phyloP scores from a whole-genome alignment of 2,329 filamentous ascomycete genomes.

The Penicillium sp. region DNA sequence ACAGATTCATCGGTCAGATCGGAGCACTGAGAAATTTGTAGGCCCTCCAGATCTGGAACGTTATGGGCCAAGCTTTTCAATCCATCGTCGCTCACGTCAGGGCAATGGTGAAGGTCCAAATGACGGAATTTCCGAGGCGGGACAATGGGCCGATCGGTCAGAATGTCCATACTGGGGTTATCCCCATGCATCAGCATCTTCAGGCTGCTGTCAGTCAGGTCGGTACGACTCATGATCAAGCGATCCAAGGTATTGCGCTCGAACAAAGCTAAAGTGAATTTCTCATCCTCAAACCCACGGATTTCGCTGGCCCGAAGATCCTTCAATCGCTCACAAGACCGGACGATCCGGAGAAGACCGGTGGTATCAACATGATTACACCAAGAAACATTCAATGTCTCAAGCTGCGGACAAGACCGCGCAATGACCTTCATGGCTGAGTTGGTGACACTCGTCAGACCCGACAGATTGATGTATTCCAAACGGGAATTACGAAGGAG shows the following conservation, averaged over 20 bases:
- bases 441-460: conserved; percentile 66
- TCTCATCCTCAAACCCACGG: conserved; percentile 63
- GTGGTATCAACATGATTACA: conserved; percentile 74
- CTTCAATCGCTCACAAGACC: conserved; percentile 61
- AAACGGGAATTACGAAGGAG: conserved; percentile 69
- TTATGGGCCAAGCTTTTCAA: conserved; percentile 64
- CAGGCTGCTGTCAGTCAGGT: conserved; percentile 66
- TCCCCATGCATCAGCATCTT: conserved; percentile 65
- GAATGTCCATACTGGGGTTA: conserved; percentile 67
- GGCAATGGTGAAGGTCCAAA: conserved; percentile 74
- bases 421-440: conserved; percentile 78
- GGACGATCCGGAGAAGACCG: conserved; percentile 63
- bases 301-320: conserved; percentile 79
- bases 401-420: conserved; percentile 68
- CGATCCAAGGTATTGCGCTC: conserved; percentile 70
- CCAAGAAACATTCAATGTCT: conserved; percentile 84
- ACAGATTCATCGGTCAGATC: conserved; percentile 65
- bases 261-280: conserved; percentile 67
- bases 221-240: conserved; percentile 68
- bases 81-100: conserved; percentile 61
- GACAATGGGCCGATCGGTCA: conserved; percentile 68
- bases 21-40: conserved; percentile 73
- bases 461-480: conserved; percentile 77
- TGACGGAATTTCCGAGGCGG: conserved; percentile 71
- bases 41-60: conserved; percentile 68